Conservation (phyloP, 208 protist genomes). For the Acanthamoeba royreba region DNA sequence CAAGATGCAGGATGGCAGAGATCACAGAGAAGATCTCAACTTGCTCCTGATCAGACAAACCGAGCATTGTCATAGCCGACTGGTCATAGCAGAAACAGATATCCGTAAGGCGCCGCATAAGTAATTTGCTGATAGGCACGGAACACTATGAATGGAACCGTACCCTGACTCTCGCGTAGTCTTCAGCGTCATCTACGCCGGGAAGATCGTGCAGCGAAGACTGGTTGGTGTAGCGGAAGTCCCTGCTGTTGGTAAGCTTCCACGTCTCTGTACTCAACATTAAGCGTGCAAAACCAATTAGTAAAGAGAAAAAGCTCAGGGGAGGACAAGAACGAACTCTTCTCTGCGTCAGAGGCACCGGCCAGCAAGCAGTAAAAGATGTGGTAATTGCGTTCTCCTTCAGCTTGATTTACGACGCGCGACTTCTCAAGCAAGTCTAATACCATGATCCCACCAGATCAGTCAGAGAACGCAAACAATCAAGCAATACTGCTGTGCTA, state of each 20-base stretch:
- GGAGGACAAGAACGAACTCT: neutral
- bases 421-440: conserved; percentile 49
- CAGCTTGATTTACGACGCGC: conserved; percentile 66
- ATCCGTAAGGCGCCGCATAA: neutral
- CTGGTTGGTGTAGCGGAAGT: conserved; percentile 74
- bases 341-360: conserved; percentile 57
- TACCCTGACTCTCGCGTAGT: conserved; percentile 65
- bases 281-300: neutral
- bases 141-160: neutral
- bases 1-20: conserved; percentile 80
- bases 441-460: too few species aligned
- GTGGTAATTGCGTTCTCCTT: conserved; percentile 84
- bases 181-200: conserved; percentile 73
- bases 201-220: conserved; percentile 53
- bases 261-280: neutral
- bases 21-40: conserved; percentile 64
- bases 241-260: conserved; percentile 19
- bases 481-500: neutral
- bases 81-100: neutral
- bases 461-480: neutral
- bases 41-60: conserved; percentile 64
- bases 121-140: neutral
- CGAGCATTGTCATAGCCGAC: conserved; percentile 48
- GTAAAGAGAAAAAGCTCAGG: neutral
- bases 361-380: conserved; percentile 83